Percentiles rank a stretch among this genome's conserved stretches.
phyloP scores from a whole-genome alignment of 1,284 basidiomycete genomes.

The Amylostereum chailletii region DNA sequence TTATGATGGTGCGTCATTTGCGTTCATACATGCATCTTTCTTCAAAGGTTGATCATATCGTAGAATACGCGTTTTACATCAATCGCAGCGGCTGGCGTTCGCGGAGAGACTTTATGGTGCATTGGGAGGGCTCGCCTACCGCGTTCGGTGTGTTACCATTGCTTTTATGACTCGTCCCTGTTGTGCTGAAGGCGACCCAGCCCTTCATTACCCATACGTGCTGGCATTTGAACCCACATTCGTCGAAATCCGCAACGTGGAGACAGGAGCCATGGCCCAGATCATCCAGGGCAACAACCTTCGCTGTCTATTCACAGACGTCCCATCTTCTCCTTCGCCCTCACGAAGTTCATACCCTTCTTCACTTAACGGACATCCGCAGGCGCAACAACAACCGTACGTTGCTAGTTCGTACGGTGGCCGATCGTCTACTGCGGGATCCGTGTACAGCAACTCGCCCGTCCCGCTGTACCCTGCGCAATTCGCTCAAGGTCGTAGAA shows the following conservation, averaged over 20 bases:
- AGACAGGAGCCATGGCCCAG: slow-evolving; percentile 87
- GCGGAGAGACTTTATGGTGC: slow-evolving; percentile 86
- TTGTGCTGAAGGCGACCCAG: slow-evolving; percentile 30
- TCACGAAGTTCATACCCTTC: slow-evolving; percentile 11
- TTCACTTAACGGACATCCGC: slow-evolving; percentile 23
- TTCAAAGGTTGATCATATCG: slow-evolving; percentile 1
- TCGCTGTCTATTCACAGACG: slow-evolving; percentile 88
- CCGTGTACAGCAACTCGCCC: slow-evolving; percentile 33
- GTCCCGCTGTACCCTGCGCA: slow-evolving; percentile 34
- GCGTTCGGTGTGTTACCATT: slow-evolving; percentile 74
- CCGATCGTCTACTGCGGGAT: slow-evolving; percentile 22
- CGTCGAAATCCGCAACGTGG: slow-evolving; percentile 94
- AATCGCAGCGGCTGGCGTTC: slow-evolving; percentile 95
- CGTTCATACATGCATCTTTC: slow-evolving; percentile 4
- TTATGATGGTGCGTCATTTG: slow-evolving; percentile 75
- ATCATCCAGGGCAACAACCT: slow-evolving; percentile 92
- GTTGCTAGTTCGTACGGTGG: slow-evolving; percentile 15
- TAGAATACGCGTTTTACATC: slow-evolving; percentile 98
- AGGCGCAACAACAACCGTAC: slow-evolving; percentile 30
- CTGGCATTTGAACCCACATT: slow-evolving; percentile 96
- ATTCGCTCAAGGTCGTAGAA: slow-evolving; percentile 16
- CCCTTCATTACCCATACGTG: slow-evolving; percentile 94
- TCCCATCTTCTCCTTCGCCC: slow-evolving; percentile 69
- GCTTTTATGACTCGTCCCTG: not conserved
- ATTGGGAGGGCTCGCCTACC: slow-evolving; percentile 94